phyloP scores from a whole-genome alignment of 2,329 filamentous ascomycete species.

The Pseudogymnoascus sp. region DNA sequence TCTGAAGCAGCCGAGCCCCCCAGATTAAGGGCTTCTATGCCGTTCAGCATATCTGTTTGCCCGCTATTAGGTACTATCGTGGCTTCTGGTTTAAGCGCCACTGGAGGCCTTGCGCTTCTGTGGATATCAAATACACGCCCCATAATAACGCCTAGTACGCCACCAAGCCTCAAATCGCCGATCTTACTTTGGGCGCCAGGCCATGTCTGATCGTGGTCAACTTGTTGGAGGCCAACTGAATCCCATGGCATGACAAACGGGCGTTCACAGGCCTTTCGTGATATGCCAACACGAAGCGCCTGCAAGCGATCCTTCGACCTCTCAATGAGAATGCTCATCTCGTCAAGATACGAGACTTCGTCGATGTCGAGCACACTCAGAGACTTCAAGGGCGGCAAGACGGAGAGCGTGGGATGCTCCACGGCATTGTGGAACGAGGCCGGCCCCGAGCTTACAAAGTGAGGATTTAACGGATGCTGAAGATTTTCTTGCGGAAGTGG shows the following conservation, averaged over 20 bases:
- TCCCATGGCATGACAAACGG: constrained; percentile 59
- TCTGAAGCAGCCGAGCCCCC: neutral
- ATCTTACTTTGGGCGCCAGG: constrained; percentile 48
- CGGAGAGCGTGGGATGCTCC: constrained; percentile 73
- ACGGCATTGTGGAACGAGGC: constrained; percentile 51
- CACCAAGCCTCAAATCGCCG: constrained; percentile 57
- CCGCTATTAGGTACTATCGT: neutral
- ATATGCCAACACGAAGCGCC: constrained; percentile 68
- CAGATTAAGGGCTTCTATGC: neutral
- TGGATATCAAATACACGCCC: constrained; percentile 58
- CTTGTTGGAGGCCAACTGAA: constrained; percentile 52
- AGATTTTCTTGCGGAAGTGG: constrained; percentile 22
- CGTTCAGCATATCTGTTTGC: neutral
- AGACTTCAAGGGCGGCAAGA: constrained; percentile 66
- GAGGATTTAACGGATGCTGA: constrained; percentile 22
- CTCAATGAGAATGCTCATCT: constrained; percentile 71
- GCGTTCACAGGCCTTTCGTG: constrained; percentile 37
- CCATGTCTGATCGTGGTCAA: constrained; percentile 51
- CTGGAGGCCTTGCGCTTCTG: constrained; percentile 22
- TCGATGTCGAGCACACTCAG: constrained; percentile 75
- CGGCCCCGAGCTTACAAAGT: constrained; percentile 24
- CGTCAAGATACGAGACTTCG: constrained; percentile 73
- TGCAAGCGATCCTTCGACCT: constrained; percentile 58
- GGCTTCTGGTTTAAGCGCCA: neutral
- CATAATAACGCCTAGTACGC: constrained; percentile 61